These are phyloP conservation scores for Fusarium keratoplasticum DNA, from an alignment of 2,329 filamentous ascomycete species.

Conservation along the genomic window DNA sequence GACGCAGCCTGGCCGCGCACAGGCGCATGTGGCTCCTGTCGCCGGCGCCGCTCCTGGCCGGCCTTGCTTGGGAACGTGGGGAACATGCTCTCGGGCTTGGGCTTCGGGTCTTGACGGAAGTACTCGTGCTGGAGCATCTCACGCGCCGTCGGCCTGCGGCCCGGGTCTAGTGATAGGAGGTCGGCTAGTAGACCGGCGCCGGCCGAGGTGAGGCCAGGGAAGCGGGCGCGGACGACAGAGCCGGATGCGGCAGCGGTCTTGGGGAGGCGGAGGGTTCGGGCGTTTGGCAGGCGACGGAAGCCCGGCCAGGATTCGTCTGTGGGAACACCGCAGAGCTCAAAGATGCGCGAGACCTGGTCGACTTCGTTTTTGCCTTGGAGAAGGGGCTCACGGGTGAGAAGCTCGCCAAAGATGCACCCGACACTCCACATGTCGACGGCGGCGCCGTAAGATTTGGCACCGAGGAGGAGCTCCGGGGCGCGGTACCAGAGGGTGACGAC, in stretches of 20 bases:
- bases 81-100: slow-evolving; percentile 92
- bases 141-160: slow-evolving; percentile 74
- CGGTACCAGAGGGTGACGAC: slow-evolving; percentile 99
- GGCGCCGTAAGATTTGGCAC: slow-evolving; percentile 77
- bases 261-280: slow-evolving; percentile 80
- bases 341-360: slow-evolving; percentile 88
- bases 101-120: slow-evolving; percentile 88
- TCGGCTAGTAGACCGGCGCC: slow-evolving; percentile 76
- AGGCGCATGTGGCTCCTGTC: slow-evolving; percentile 83
- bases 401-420: slow-evolving; percentile 94
- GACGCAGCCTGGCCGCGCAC: slow-evolving; percentile 75
- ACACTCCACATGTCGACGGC: slow-evolving; percentile 96
- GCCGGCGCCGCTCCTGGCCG: slow-evolving; percentile 84
- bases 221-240: slow-evolving; percentile 77
- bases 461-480: slow-evolving; percentile 88
- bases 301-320: slow-evolving; percentile 85
- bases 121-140: slow-evolving; percentile 85
- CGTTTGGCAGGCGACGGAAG: slow-evolving; percentile 89
- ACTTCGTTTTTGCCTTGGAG: slow-evolving; percentile 93
- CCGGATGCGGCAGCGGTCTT: slow-evolving; percentile 54
- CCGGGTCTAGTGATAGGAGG: slow-evolving; percentile 81
- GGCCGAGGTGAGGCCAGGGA: slow-evolving; percentile 82
- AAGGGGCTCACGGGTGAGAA: slow-evolving; percentile 84
- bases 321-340: slow-evolving; percentile 88
- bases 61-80: slow-evolving; percentile 97